Conservation (phyloP, 768 basidiomycete genomes). For the Leucocoprinus leucothites region DNA sequence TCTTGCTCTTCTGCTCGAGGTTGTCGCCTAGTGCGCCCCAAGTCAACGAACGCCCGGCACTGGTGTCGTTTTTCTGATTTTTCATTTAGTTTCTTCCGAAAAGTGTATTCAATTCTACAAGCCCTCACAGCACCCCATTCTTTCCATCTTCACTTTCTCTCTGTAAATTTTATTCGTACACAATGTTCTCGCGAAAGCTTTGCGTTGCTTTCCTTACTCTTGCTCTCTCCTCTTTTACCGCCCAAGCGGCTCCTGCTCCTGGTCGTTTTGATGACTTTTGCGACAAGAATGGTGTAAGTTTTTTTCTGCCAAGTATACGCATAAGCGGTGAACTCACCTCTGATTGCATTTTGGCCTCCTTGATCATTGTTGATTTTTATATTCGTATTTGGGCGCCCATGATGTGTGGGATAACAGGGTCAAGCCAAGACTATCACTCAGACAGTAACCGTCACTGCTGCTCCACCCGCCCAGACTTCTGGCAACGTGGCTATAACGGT, state of each 20-base stretch:
- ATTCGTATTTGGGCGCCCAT: slow-evolving; percentile 13
- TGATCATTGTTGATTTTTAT: slow-evolving; percentile 1
- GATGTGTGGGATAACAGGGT: slow-evolving; percentile 1
- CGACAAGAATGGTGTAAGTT: slow-evolving; percentile 8
- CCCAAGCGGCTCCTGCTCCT: slow-evolving; percentile 28
- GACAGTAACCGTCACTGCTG: slow-evolving; percentile 34
- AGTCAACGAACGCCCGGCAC: slow-evolving; percentile 41
- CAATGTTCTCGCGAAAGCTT: slow-evolving; percentile 38
- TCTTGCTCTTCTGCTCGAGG: slow-evolving; percentile 18
- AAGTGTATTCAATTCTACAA: slow-evolving; percentile 21
- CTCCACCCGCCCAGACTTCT: slow-evolving; percentile 18
- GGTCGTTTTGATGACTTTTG: neutral
- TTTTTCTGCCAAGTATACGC: neutral
- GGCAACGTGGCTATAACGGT: neutral
- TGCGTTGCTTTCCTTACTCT: slow-evolving; percentile 37
- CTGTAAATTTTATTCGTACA: slow-evolving; percentile 15
- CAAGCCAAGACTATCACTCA: slow-evolving; percentile 19
- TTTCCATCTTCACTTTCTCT: slow-evolving; percentile 5
- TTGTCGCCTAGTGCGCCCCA: slow-evolving; percentile 40
- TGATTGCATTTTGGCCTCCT: slow-evolving; percentile 14
- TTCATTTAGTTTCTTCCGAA: slow-evolving; percentile 4
- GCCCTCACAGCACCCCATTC: slow-evolving; percentile 14
- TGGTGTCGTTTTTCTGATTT: slow-evolving; percentile 38
- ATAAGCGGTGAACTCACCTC: neutral
- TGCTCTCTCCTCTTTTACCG: slow-evolving; percentile 29